A percentile compares a stretch with the other conserved stretches of the same genome.
These are phyloP conservation scores for Lolium multiflorum DNA, from an alignment of 176 grass and related monocot genomes.

Conservation along the genomic window DNA sequence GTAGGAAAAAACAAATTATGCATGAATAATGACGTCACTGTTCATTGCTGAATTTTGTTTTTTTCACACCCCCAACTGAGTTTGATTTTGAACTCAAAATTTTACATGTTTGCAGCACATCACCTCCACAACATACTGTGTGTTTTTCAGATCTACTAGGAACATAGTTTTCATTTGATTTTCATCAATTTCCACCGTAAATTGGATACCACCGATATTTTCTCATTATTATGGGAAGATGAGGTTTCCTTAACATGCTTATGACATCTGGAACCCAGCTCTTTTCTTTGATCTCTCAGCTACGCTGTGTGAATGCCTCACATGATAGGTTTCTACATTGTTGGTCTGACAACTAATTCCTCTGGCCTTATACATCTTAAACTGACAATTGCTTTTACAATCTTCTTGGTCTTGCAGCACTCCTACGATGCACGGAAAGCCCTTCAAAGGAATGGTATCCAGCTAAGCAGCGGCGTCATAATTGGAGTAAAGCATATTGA, in stretches of 20 bases:
- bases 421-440: slow-evolving; percentile 80
- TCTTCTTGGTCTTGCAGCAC: slow-evolving; percentile 49
- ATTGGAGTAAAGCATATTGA: slow-evolving; percentile 93
- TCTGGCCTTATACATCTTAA: not conserved
- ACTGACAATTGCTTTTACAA: slow-evolving; percentile 18
- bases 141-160: not conserved
- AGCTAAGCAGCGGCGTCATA: slow-evolving; percentile 72
- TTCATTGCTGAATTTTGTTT: not conserved
- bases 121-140: not conserved
- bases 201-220: not conserved
- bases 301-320: not conserved
- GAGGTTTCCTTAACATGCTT: not conserved
- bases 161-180: not conserved
- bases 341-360: not conserved
- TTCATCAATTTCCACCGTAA: not conserved
- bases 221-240: not conserved
- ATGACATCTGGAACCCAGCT: not conserved
- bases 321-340: not conserved
- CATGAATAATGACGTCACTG: not conserved
- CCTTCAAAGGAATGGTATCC: slow-evolving; percentile 80
- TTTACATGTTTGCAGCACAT: not conserved
- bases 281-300: not conserved
- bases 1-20: not conserved
- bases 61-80: not conserved
- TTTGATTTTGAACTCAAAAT: not conserved